Evolutionary conservation across 1,284 basidiomycete species (phyloP).

Genomic region (Puccinia hordei): DNA sequence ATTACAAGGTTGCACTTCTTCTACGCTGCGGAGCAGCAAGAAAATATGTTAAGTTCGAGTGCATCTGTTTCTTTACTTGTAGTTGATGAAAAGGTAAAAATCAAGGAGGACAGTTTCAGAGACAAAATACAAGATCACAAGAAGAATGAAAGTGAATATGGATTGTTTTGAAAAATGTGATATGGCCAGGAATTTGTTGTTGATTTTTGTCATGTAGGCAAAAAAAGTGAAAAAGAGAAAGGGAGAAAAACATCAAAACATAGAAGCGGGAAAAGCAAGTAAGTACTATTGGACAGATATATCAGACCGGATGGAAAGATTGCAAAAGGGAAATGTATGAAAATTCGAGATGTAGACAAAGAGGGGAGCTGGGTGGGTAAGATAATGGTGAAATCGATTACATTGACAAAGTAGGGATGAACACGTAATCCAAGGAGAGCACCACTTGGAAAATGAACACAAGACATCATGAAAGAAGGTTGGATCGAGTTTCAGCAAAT

Average conservation of each 20-base stretch:
- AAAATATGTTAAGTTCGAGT: no score
- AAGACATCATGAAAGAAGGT: not conserved
- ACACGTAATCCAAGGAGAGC: not conserved
- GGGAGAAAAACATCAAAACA: not conserved
- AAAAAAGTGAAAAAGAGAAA: not conserved
- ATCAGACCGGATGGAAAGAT: not conserved
- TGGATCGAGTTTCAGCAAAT: no score
- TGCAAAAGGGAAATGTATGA: not conserved
- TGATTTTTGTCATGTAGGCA: not conserved
- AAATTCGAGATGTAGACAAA: not conserved
- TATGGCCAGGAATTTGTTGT: not conserved
- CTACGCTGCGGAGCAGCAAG: no score
- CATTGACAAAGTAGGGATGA: not conserved
- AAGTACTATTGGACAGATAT: not conserved
- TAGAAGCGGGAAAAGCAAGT: not conserved
- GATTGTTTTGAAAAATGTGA: not conserved
- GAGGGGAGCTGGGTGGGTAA: not conserved
- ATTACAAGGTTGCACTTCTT: no score
- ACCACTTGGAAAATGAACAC: not conserved
- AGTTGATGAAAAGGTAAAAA: no score
- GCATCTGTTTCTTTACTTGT: no score
- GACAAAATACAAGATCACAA: slow-evolving; percentile 10
- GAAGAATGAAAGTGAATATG: not conserved
- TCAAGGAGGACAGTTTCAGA: not conserved
- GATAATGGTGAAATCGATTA: not conserved